Conservation (phyloP, 345 rosid species). For the Eutrema japonicum region DNA sequence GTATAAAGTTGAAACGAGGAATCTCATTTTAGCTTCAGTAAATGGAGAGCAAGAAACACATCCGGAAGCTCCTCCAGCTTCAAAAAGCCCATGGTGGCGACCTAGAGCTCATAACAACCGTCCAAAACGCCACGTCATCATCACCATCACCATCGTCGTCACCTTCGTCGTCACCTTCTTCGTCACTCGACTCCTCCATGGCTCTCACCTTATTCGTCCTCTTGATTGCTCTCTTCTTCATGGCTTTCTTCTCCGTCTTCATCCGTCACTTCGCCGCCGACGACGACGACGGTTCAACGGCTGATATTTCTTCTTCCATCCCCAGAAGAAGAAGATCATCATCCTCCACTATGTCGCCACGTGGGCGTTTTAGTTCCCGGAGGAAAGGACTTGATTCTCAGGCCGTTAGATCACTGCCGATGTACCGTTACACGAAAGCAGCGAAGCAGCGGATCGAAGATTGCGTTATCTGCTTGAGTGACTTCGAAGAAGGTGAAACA, state of each 20-base stretch:
- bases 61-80: constrained; percentile 32
- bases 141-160: constrained; percentile 5
- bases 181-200: constrained; percentile 50
- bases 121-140: constrained; percentile 32
- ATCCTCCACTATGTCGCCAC: constrained; percentile 13
- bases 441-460: constrained; percentile 51
- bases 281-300: neutral
- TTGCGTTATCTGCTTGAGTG: constrained; percentile 67
- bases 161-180: neutral
- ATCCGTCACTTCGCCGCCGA: constrained; percentile 49
- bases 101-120: constrained; percentile 4
- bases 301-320: constrained; percentile 16
- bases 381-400: constrained; percentile 30
- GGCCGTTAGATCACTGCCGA: constrained; percentile 53
- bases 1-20: neutral
- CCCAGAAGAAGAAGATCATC: constrained; percentile 13
- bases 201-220: constrained; percentile 55
- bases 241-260: constrained; percentile 64
- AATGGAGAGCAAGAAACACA: constrained; percentile 19
- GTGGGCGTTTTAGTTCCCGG: neutral
- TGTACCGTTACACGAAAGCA: constrained; percentile 45
- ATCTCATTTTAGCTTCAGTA: neutral
- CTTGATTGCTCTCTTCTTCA: constrained; percentile 57
- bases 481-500: constrained; percentile 53
- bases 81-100: neutral